Evolutionary conservation across 805 yeast genomes (phyloP), one percentile per base, ranked within the genome.

Genomic region (Saccharomyces paradoxus): DNA sequence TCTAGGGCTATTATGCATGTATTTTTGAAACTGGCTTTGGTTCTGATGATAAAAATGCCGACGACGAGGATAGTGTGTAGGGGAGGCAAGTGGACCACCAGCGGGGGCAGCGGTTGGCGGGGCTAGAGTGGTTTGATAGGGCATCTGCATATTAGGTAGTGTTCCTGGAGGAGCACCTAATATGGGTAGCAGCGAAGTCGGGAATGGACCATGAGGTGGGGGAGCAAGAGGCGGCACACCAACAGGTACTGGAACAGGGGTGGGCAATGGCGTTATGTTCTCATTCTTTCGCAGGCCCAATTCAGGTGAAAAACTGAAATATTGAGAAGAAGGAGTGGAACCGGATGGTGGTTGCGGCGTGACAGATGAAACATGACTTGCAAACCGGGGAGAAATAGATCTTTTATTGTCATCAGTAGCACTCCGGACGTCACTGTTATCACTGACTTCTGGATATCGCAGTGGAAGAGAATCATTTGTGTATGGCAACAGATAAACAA

Each of bases 401-500:
- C 12, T 22, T 6, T 32, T 46, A 17, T 9, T 29, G 2, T 27
- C n/a, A 9, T 41, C 41, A 29, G 24, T 29, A 22, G 29, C 21
- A 8, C 27, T 49, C 17, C 13, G 46, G 17, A 30, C 17, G 7
- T 32, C 46, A 26, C 12, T 49, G n/a, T 6, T 49, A 49, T 37
- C 44, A n/a, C 24, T 37, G 22, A 21, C 13, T 17, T 37, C 44
- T 37, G 44, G 17, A 37, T 37, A 37, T 37, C 44, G 44, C 44
- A 37, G 24, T 8, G 22, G 24, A 17, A 8, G 8, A 21, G 44
- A 37, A 37, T 37, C 44, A 21, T 49, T 49, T 3, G 41, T 27
- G 29, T 41, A 58, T 13, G 70, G 68, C 29, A 65, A 50, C 1
- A 64, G 48, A 50, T 65, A 65, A 3, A 67, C 70, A 47, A 58